phyloP scores from a whole-genome alignment of 805 yeast genomes.

The Saccharomycopsis fibuligera region DNA sequence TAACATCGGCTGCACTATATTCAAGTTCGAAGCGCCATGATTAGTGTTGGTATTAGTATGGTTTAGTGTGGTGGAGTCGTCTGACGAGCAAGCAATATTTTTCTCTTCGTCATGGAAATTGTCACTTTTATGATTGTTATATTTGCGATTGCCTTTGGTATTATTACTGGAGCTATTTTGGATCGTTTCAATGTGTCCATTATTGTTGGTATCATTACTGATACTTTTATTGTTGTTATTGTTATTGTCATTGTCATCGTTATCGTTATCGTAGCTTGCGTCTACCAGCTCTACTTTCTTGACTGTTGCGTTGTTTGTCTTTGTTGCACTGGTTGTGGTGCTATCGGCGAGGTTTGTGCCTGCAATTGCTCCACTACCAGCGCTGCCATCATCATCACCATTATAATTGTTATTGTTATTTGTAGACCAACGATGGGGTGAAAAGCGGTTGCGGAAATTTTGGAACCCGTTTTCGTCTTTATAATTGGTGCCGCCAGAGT shows the following conservation, averaged over 20 bases:
- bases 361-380: too few relatives aligned
- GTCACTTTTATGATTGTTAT: too few relatives aligned
- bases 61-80: neutral
- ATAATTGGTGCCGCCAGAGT: neutral
- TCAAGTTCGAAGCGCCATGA: neutral
- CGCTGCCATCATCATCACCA: neutral
- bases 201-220: neutral
- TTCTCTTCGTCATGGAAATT: neutral
- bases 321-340: too few relatives aligned
- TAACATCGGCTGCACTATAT: neutral
- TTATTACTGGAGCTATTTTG: neutral
- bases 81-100: neutral
- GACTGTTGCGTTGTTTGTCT: too few relatives aligned
- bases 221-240: neutral
- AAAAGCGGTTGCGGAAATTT: too few relatives aligned
- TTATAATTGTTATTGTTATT: neutral
- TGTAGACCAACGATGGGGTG: neutral
- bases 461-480: too few relatives aligned
- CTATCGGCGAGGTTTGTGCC: too few relatives aligned
- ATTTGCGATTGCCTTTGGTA: neutral
- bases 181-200: neutral
- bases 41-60: neutral
- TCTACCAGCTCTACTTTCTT: too few relatives aligned
- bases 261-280: neutral
- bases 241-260: neutral